These are phyloP conservation scores for Passiflora organensis DNA, from an alignment of 345 rosid genomes.

Conservation along the genomic window DNA sequence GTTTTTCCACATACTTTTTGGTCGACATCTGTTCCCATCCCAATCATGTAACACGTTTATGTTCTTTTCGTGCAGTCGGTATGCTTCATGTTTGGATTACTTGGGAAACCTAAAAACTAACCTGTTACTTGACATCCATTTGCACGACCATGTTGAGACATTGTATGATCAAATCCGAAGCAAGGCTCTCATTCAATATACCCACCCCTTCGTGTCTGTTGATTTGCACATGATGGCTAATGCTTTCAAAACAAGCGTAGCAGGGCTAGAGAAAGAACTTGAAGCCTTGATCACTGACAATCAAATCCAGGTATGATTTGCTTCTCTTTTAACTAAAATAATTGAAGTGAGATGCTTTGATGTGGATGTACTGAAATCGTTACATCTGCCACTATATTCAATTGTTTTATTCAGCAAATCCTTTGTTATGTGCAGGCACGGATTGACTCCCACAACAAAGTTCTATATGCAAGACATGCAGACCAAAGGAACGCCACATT, in stretches of 20 bases:
- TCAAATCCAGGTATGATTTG: conserved; percentile 74
- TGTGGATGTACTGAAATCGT: not conserved
- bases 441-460: conserved; percentile 95
- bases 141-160: conserved; percentile 83
- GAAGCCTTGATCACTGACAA: conserved; percentile 87
- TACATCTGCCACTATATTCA: not conserved
- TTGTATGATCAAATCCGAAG: conserved; percentile 86
- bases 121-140: conserved; percentile 83
- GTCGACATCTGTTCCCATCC: too few species aligned
- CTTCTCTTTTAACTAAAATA: too few species aligned
- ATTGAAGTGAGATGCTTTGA: too few species aligned
- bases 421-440: conserved; percentile 58
- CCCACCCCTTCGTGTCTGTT: conserved; percentile 96
- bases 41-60: too few species aligned
- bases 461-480: conserved; percentile 92
- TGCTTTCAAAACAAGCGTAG: conserved; percentile 87
- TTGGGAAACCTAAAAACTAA: conserved; percentile 82
- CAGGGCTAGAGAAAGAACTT: conserved; percentile 82
- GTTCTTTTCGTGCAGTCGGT: conserved; percentile 50
- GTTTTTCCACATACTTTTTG: too few species aligned
- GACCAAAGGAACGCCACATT: conserved; percentile 95
- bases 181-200: conserved; percentile 95
- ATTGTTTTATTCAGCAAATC: conserved; percentile 1
- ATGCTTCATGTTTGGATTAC: conserved; percentile 89
- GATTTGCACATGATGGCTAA: conserved; percentile 94